Base-by-base conservation (phyloP, 2,329 filamentous ascomycete species). In the Trichoderma sp. region DNA sequence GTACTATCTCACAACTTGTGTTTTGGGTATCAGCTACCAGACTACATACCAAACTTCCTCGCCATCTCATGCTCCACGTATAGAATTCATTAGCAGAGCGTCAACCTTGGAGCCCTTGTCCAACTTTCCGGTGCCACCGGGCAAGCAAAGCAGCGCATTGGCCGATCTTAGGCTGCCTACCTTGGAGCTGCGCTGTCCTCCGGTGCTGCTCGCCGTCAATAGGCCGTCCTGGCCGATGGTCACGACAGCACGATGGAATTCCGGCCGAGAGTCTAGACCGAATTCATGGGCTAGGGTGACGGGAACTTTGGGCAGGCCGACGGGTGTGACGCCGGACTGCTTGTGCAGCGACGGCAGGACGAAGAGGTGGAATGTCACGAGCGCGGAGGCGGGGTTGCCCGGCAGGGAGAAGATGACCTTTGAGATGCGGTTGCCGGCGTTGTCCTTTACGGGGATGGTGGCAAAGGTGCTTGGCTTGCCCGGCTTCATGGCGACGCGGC, bases 401-500 rank as follows among this genome's bases (percentile, higher is more conserved):
- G 96, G 96, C 0, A 99, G 86, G 0, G 93, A 93, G 82, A 99
- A 99, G 74, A 99, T 89, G 71, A 91, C 86, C 78, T 93, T 94
- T 1, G 83, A 84, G 28, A 89, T 81, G 59, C 90, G 86, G 53
- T 88, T 84, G 23, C 90, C 88, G 2, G 77, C 78, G 73, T 88
- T 87, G 72, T 88, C 84, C 80, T 90, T 91, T 50, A 88, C 84
- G 1, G 93, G 91, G 0, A 98, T 88, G 0, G 94, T 98, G 3
- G 96, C 96, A 80, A 99, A 99, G 0, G 96, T 99, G 0, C 95
- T 98, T 2, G 96, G 96, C 82, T 98, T 99, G 5, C 96, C 96
- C 0, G 96, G 96, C 84, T 99, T 99, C 96, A 99, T 98, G 69
- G 92, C 89, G 3, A 99, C 96, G 3, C 96, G 92, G 28, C 96